Evolutionary conservation across 345 rosid genomes (phyloP), one percentile per base, ranked within the genome.

Genomic region (Aquilaria malaccensis): DNA sequence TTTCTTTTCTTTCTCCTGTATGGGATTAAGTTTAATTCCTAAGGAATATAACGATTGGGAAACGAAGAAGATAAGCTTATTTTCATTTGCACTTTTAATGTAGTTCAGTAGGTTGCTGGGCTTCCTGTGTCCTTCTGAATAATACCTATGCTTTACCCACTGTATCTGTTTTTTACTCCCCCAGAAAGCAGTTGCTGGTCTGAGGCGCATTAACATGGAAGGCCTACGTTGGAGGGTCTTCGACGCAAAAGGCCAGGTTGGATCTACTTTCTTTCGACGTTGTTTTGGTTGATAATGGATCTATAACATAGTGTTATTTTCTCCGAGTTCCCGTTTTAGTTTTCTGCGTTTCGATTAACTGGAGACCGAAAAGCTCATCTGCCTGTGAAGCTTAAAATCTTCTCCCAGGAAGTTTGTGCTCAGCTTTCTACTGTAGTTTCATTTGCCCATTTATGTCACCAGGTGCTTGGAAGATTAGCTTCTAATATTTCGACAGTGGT

Each of bases 241-340:
- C 67, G 99, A 95, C 86, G 99, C 99, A 52, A 88, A 83, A 75
- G 99, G 91, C 79, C 95, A 95, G 93, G 99, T 94, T 72, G 58
- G 66, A 2, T 2, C 13, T 4, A 4, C 14, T 68, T 31, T 52
- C 52, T 30, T 62, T 48, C 29, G 32, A 11, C 9, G 0, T 62
- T 49, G 4, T 46, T 7, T 58, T 48, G 9, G 7, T 52, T 15
- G 58, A 55, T 22, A 56, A 22, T 47, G 37, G 5, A 49, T 50
- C 13, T 58, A 51, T 10, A 50, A 32, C 12, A 13, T 31, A 12
- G 2, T 30, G 31, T 5, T 9, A 14, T 29, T 52, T 12, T 43
- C 45, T 33, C 31, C 30, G 13, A 46, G 3, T 9, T 29, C 22
- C 7, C 15, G 13, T 51, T 51, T 13, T 2, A 13, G 55, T 51